Percentiles rank a stretch among this genome's conserved stretches.
Evolutionary conservation across 768 basidiomycete genomes (phyloP).

Genomic region (Stropharia rugosoannulata): DNA sequence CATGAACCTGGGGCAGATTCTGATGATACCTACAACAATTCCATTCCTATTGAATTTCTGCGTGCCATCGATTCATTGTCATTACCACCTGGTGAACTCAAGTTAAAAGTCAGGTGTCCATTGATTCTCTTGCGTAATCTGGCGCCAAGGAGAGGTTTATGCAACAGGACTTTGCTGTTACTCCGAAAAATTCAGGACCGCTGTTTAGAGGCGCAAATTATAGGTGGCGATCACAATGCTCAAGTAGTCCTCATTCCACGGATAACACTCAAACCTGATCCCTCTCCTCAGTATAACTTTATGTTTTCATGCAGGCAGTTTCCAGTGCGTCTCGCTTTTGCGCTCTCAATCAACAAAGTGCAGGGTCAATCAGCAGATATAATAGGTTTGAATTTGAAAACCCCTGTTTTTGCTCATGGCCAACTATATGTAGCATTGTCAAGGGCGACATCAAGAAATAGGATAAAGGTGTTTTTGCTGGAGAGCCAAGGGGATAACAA

Average conservation of each 20-base stretch:
- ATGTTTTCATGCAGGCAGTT: background rate
- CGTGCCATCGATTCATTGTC: slow-evolving; percentile 30
- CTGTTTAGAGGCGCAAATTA: slow-evolving; percentile 33
- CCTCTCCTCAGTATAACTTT: too few relatives aligned
- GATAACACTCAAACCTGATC: too few relatives aligned
- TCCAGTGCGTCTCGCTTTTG: background rate
- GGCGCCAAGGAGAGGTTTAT: slow-evolving; percentile 30
- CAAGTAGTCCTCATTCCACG: background rate
- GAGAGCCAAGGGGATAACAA: too few relatives aligned
- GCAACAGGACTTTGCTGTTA: slow-evolving; percentile 35
- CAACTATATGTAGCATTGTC: background rate
- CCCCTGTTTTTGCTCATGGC: background rate
- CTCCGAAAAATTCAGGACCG: slow-evolving; percentile 21
- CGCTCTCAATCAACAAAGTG: background rate
- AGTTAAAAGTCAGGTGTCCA: slow-evolving; percentile 30
- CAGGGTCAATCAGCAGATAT: background rate
- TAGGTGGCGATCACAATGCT: slow-evolving; percentile 31
- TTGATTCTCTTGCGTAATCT: slow-evolving; percentile 47
- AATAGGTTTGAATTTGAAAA: background rate
- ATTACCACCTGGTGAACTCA: slow-evolving; percentile 38
- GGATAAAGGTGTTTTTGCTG: too few relatives aligned
- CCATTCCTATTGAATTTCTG: slow-evolving; percentile 36
- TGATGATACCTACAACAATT: slow-evolving; percentile 9
- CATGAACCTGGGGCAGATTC: slow-evolving; percentile 13
- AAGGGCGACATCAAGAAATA: background rate